phyloP scores from a whole-genome alignment of 345 rosid genomes.

The Aethionema arabicum region DNA sequence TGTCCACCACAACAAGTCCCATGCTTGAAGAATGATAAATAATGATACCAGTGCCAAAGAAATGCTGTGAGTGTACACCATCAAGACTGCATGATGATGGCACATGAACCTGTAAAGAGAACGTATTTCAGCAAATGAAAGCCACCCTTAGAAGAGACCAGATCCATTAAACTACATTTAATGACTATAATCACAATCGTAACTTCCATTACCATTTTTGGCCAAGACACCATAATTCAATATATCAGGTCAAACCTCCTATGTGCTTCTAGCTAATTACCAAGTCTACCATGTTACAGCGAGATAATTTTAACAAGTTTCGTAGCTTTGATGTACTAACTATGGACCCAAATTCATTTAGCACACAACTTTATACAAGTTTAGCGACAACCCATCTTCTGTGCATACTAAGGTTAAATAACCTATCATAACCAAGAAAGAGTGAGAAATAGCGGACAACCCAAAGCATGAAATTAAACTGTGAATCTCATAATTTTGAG shows the following conservation, averaged over 20 bases:
- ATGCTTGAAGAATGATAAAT: slow-evolving; percentile 75
- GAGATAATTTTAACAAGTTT: slow-evolving; percentile 11
- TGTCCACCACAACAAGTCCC: slow-evolving; percentile 96
- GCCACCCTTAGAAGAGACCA: slow-evolving; percentile 5
- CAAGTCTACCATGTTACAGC: slow-evolving; percentile 24
- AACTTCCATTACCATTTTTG: slow-evolving; percentile 11
- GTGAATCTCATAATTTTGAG: slow-evolving; percentile 18
- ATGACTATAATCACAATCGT: slow-evolving; percentile 12
- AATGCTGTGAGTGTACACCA: slow-evolving; percentile 80
- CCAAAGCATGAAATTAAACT: not conserved
- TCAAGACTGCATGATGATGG: slow-evolving; percentile 94
- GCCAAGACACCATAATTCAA: slow-evolving; percentile 5
- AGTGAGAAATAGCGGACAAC: slow-evolving; percentile 8
- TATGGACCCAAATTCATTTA: slow-evolving; percentile 18
- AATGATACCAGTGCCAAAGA: slow-evolving; percentile 89
- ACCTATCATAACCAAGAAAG: slow-evolving; percentile 14
- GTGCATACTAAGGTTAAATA: slow-evolving; percentile 13
- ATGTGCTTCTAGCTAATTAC: slow-evolving; percentile 9
- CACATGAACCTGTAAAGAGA: slow-evolving; percentile 73
- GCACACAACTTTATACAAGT: slow-evolving; percentile 5
- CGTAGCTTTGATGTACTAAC: slow-evolving; percentile 19
- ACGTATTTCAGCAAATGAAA: slow-evolving; percentile 29
- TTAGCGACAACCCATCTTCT: slow-evolving; percentile 21
- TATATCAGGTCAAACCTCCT: not conserved
- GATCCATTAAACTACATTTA: not conserved